Conservation (phyloP, 345 rosid species). For the Moricandia arvensis region DNA sequence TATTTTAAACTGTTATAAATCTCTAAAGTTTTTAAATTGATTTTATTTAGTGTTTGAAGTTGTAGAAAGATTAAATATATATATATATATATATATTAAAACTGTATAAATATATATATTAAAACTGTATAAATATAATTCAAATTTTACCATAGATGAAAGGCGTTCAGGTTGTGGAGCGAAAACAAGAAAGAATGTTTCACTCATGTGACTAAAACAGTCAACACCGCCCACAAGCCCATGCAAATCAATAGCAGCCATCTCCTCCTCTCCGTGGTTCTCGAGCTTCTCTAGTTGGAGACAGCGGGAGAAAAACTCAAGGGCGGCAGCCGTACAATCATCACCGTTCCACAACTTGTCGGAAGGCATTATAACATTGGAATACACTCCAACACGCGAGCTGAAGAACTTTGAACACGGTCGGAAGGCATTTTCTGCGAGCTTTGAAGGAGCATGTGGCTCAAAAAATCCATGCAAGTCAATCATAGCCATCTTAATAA, state of each 20-base stretch:
- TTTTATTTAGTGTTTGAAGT: too few species aligned
- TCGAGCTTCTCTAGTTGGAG: conserved; percentile 1
- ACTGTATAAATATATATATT: too few species aligned
- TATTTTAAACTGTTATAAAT: too few species aligned
- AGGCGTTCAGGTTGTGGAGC: background rate
- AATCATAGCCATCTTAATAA: conserved; percentile 58
- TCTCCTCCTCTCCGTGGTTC: background rate
- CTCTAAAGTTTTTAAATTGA: too few species aligned
- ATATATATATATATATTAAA: too few species aligned
- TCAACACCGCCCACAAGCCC: background rate
- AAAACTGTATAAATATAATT: too few species aligned
- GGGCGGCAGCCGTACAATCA: background rate
- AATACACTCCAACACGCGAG: background rate
- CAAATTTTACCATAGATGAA: background rate
- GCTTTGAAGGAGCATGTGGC: too few species aligned
- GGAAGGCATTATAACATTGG: background rate
- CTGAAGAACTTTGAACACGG: background rate
- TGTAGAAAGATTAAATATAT: too few species aligned
- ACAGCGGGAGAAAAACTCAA: background rate
- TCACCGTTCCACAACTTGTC: background rate
- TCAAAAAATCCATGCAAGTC: too few species aligned
- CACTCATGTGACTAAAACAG: background rate
- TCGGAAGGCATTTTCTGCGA: too few species aligned
- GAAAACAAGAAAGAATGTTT: background rate
- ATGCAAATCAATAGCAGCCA: background rate